Evolutionary conservation across 371 early-diverging fungal species (phyloP).

Genomic region (Circinella umbellata): DNA sequence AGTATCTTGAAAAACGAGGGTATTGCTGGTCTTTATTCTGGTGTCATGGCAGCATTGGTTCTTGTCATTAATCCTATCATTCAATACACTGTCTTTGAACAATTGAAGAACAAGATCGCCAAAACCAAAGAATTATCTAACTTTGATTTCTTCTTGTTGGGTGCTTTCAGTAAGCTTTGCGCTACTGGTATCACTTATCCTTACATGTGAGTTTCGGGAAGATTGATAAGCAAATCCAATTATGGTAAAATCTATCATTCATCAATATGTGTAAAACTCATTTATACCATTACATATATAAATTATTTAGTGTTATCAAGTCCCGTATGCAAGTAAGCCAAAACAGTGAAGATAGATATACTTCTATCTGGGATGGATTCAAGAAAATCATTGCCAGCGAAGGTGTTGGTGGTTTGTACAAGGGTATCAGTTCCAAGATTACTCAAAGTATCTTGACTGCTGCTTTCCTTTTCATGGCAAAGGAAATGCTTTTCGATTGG

Average conservation of each 20-base stretch:
- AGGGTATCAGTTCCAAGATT: constrained; percentile 93
- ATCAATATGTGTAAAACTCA: background rate
- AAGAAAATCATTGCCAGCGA: constrained; percentile 87
- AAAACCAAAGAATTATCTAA: constrained; percentile 65
- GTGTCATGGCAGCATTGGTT: constrained; percentile 90
- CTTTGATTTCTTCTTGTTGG: constrained; percentile 94
- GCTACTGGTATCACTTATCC: constrained; percentile 97
- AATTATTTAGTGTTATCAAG: constrained; percentile 77
- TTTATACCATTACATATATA: background rate
- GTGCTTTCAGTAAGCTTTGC: constrained; percentile 91
- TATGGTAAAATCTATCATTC: background rate
- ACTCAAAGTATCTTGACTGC: constrained; percentile 90
- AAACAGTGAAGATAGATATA: constrained; percentile 76
- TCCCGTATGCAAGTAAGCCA: constrained; percentile 96
- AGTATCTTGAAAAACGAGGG: constrained; percentile 90
- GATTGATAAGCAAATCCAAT: background rate
- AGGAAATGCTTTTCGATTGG: constrained; percentile 83
- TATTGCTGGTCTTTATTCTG: constrained; percentile 84
- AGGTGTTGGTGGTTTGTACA: constrained; percentile 83
- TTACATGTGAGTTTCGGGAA: constrained; percentile 75
- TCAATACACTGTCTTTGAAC: constrained; percentile 97
- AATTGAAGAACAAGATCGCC: constrained; percentile 74
- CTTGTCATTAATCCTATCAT: constrained; percentile 98
- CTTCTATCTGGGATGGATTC: constrained; percentile 86
- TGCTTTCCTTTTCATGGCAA: constrained; percentile 92